A percentile compares a stretch with the other conserved stretches of the same genome.
Conservation (phyloP, 352 stramenopile species). For the Nothophytophthora sp. region DNA sequence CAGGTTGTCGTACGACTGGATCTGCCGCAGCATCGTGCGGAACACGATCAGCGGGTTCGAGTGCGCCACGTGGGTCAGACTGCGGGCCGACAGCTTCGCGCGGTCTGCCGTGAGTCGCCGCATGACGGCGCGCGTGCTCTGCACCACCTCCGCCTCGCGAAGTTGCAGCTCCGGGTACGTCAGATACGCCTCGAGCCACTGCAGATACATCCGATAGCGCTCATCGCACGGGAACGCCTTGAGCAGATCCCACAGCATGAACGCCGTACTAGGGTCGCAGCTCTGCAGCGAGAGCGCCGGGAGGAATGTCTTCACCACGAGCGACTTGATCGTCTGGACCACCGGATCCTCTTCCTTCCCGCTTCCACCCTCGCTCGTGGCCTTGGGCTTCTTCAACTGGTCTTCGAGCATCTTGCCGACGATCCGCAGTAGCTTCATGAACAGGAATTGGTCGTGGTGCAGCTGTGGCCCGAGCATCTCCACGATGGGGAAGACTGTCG, state of each 20-base stretch:
- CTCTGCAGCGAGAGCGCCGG: slow-evolving; percentile 69
- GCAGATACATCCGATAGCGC: slow-evolving; percentile 80
- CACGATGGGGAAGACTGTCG: slow-evolving; percentile 57
- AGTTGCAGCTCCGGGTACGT: slow-evolving; percentile 63
- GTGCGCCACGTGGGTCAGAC: slow-evolving; percentile 89
- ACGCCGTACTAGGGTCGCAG: slow-evolving; percentile 77
- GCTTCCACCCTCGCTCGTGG: slow-evolving; percentile 4
- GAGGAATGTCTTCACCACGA: slow-evolving; percentile 71
- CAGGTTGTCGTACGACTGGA: slow-evolving; percentile 98
- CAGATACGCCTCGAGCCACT: slow-evolving; percentile 71
- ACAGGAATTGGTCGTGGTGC: slow-evolving; percentile 70
- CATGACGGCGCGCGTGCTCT: slow-evolving; percentile 78
- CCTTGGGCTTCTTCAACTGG: slow-evolving; percentile 22
- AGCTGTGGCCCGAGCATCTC: slow-evolving; percentile 67
- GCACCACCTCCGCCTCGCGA: slow-evolving; percentile 67
- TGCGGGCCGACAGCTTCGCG: slow-evolving; percentile 74
- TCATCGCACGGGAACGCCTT: slow-evolving; percentile 79
- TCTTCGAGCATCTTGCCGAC: slow-evolving; percentile 54
- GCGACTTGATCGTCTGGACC: slow-evolving; percentile 39
- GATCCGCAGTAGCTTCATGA: slow-evolving; percentile 74
- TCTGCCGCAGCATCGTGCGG: slow-evolving; percentile 93
- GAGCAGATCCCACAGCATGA: slow-evolving; percentile 84
- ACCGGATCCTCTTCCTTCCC: slow-evolving; percentile 15
- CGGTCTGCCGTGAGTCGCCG: slow-evolving; percentile 79
- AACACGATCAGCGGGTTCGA: slow-evolving; percentile 95